Evolutionary conservation across 2,329 filamentous ascomycete genomes (phyloP).

Genomic region (Aspergillus pseudoterreus): DNA sequence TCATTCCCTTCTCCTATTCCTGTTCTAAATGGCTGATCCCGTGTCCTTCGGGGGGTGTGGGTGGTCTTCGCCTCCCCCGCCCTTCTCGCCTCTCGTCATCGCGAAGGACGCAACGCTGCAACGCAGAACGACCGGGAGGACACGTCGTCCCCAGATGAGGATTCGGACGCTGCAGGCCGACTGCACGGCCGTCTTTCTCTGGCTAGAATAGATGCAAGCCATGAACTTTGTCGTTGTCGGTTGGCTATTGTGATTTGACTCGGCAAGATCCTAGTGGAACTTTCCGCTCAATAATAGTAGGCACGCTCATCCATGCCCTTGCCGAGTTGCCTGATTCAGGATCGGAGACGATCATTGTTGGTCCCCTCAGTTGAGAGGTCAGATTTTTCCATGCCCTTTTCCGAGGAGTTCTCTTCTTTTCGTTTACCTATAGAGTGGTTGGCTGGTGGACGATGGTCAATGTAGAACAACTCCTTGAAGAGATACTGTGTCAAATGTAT

Average conservation of each 20-base stretch:
- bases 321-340: slow-evolving; percentile 5
- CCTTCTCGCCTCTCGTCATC: not conserved
- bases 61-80: not conserved
- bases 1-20: not conserved
- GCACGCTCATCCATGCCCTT: slow-evolving; percentile 4
- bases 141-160: not conserved
- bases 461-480: too few species aligned
- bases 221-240: slow-evolving; percentile 13
- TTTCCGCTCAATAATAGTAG: slow-evolving; percentile 9
- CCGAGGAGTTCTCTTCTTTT: not conserved
- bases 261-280: slow-evolving; percentile 9
- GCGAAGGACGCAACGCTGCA: not conserved
- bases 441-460: too few species aligned
- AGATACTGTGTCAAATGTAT: too few species aligned
- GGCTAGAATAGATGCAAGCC: slow-evolving; percentile 14
- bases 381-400: not conserved
- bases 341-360: slow-evolving; percentile 2
- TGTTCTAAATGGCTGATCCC: not conserved
- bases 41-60: not conserved
- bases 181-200: slow-evolving; percentile 5
- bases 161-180: not conserved
- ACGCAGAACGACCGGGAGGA: not conserved
- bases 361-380: slow-evolving; percentile 3
- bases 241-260: slow-evolving; percentile 9
- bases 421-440: not conserved